Percentiles rank a stretch among this genome's conserved stretches.
Evolutionary conservation across 768 basidiomycete species (phyloP).

Genomic region (Paxillus involutus): DNA sequence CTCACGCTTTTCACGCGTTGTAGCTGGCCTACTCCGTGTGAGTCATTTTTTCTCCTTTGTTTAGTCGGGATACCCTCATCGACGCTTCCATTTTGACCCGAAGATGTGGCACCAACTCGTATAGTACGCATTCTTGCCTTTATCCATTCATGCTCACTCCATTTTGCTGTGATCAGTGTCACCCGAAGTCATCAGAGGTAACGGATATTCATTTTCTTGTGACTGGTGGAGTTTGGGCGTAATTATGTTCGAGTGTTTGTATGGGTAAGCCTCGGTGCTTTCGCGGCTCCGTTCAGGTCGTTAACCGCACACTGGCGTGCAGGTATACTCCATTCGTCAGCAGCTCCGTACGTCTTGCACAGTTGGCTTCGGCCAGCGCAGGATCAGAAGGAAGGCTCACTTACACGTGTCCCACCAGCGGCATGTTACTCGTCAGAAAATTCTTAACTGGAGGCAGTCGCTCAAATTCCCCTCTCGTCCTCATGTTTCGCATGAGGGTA

Average conservation of each 20-base stretch:
- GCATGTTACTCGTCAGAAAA: conserved; percentile 95
- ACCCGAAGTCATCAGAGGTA: conserved; percentile 86
- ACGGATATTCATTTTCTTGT: conserved; percentile 91
- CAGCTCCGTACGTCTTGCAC: conserved; percentile 65
- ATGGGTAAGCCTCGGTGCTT: conserved; percentile 60
- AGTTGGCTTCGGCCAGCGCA: conserved; percentile 19
- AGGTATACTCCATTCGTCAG: conserved; percentile 97
- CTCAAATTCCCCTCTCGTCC: conserved; percentile 86
- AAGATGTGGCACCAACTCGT: conserved; percentile 85
- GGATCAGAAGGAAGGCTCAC: conserved; percentile 15
- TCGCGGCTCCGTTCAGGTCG: conserved; percentile 23
- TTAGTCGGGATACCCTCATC: conserved; percentile 12
- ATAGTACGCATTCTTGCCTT: conserved; percentile 56
- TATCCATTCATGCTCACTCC: conserved; percentile 25
- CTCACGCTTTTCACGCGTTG: conserved; percentile 23
- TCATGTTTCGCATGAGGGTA: conserved; percentile 81
- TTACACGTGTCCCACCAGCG: conserved; percentile 47
- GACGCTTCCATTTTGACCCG: conserved; percentile 32
- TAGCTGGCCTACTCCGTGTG: conserved; percentile 90
- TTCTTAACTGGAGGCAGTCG: conserved; percentile 90
- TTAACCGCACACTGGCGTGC: conserved; percentile 19
- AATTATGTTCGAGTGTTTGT: conserved; percentile 95
- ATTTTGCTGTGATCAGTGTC: conserved; percentile 58
- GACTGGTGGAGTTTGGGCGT: conserved; percentile 99
- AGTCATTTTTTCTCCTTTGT: conserved; percentile 33